Percentiles rank a stretch among this genome's conserved stretches.
These are phyloP conservation scores for Artemisia argyi DNA, from an alignment of 129 eudicot genomes.

Conservation along the genomic window DNA sequence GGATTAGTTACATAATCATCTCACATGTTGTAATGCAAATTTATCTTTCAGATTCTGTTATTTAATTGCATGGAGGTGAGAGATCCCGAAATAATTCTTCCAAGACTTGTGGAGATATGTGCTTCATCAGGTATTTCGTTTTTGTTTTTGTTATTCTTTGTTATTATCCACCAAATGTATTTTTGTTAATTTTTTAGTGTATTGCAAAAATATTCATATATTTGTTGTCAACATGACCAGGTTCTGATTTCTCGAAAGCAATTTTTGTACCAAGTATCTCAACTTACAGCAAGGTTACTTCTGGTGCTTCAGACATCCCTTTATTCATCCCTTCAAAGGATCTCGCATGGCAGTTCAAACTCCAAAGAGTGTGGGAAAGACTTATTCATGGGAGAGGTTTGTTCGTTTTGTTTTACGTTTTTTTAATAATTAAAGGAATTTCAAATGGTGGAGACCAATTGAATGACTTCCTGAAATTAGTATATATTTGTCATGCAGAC, in stretches of 20 bases:
- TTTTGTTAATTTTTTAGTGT: not conserved
- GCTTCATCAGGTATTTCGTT: conserved; percentile 68
- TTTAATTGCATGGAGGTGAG: conserved; percentile 93
- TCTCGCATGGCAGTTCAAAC: conserved; percentile 81
- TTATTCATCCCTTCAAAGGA: conserved; percentile 47
- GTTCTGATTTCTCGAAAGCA: conserved; percentile 71
- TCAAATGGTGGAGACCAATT: not conserved
- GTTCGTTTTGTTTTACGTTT: not conserved
- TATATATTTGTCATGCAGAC: conserved; percentile 34
- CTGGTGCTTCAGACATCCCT: conserved; percentile 64
- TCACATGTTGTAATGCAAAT: conserved; percentile 3
- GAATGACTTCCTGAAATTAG: not conserved
- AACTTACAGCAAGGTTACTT: conserved; percentile 77
- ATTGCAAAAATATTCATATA: not conserved
- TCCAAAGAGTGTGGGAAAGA: conserved; percentile 82
- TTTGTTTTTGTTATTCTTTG: conserved; percentile 1
- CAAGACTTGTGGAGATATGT: conserved; percentile 66
- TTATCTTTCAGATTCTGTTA: conserved; percentile 60
- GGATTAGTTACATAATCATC: not conserved
- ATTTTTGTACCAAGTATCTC: conserved; percentile 86
- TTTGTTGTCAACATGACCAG: conserved; percentile 33
- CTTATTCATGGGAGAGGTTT: conserved; percentile 65
- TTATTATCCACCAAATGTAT: not conserved
- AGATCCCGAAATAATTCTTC: conserved; percentile 77
- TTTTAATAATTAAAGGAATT: not conserved